Conservation (phyloP, 176 grass and related monocot genomes). For the Paspalum vaginatum region DNA sequence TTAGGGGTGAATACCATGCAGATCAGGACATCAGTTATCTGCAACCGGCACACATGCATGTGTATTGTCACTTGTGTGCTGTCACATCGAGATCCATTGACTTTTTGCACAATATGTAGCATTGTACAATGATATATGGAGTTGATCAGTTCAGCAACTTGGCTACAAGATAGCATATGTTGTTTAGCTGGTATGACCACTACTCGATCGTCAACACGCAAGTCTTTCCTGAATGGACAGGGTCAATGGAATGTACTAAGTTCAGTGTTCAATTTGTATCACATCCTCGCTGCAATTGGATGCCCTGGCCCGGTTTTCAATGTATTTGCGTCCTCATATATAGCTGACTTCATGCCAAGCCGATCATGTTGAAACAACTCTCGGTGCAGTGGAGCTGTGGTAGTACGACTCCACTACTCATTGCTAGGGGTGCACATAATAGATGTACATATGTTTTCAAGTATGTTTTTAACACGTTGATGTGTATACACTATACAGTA, state of each 20-base stretch:
- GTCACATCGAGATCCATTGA: too few relatives aligned
- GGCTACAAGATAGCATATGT: not conserved
- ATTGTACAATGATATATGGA: too few relatives aligned
- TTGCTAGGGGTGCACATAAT: not conserved
- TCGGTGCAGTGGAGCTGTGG: not conserved
- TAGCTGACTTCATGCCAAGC: not conserved
- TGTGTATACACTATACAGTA: too few relatives aligned
- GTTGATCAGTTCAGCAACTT: too few relatives aligned
- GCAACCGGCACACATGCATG: too few relatives aligned
- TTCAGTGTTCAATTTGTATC: too few relatives aligned
- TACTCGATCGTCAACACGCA: constrained; percentile 9
- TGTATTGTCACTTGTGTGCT: too few relatives aligned
- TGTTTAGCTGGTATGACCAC: constrained; percentile 12
- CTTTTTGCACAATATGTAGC: too few relatives aligned
- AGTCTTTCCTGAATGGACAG: constrained; percentile 9
- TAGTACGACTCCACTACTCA: not conserved
- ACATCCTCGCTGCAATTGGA: not conserved
- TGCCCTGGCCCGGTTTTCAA: not conserved
- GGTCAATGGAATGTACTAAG: not conserved
- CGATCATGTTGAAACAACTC: not conserved
- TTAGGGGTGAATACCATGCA: too few relatives aligned
- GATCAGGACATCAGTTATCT: too few relatives aligned
- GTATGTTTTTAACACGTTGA: too few relatives aligned
- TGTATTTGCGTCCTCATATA: not conserved
- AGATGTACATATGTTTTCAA: not conserved